A percentile compares a stretch with the other conserved stretches of the same genome.
These are phyloP conservation scores for Neurospora africana DNA, from an alignment of 495 filamentous ascomycete genomes.

Conservation along the genomic window DNA sequence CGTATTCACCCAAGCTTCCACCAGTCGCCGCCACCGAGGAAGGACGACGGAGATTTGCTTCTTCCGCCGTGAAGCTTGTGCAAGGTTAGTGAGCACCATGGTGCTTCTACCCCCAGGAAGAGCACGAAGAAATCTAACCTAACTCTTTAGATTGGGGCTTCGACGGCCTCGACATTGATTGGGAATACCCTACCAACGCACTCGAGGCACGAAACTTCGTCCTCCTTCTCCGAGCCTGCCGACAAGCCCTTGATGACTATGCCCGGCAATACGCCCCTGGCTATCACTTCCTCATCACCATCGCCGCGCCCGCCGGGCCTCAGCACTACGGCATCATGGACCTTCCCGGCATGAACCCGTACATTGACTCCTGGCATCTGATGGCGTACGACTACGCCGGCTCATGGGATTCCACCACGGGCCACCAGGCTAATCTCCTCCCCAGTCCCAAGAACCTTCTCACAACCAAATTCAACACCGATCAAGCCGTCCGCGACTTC, in stretches of 20 bases:
- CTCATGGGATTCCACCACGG: conserved; percentile 56
- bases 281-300: conserved; percentile 61
- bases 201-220: conserved; percentile 60
- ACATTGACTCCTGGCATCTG: conserved; percentile 78
- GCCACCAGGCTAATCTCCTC: conserved; percentile 70
- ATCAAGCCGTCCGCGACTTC: conserved; percentile 59
- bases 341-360: conserved; percentile 56
- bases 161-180: conserved; percentile 52
- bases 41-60: conserved; percentile 50
- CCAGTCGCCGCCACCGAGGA: conserved; percentile 48
- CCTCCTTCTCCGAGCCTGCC: conserved; percentile 54
- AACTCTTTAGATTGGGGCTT: conserved; percentile 40
- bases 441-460: conserved; percentile 36
- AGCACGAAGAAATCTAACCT: neutral
- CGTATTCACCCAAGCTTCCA: conserved; percentile 72
- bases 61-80: conserved; percentile 55
- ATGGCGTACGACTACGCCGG: conserved; percentile 74
- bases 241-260: conserved; percentile 55
- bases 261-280: conserved; percentile 36
- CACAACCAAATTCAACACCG: conserved; percentile 57
- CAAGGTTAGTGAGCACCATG: conserved; percentile 14
- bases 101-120: neutral
- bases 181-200: conserved; percentile 48
- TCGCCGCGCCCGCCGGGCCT: conserved; percentile 53
- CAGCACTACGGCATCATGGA: conserved; percentile 59